phyloP scores from a whole-genome alignment of 768 basidiomycete genomes.

The Tylopilus plumbeoviolaceoides region DNA sequence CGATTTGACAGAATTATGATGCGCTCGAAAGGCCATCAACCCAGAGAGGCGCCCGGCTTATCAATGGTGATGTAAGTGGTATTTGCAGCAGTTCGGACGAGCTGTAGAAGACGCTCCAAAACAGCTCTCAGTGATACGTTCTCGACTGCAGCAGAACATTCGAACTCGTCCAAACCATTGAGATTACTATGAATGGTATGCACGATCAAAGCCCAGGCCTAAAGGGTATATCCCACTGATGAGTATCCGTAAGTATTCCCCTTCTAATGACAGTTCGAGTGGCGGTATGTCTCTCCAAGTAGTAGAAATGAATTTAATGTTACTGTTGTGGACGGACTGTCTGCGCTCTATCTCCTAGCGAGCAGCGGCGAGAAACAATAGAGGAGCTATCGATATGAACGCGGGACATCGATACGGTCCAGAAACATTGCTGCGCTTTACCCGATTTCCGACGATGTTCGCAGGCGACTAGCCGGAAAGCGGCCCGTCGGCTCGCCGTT shows the following conservation, averaged over 20 bases:
- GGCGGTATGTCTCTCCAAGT: background rate
- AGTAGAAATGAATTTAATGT: constrained; percentile 10
- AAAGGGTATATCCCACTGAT: constrained; percentile 3
- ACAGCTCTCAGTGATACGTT: background rate
- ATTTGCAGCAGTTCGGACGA: background rate
- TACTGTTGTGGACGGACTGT: constrained; percentile 9
- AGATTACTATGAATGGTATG: constrained; percentile 9
- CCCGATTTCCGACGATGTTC: background rate
- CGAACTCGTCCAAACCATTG: background rate
- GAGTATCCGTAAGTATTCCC: constrained; percentile 7
- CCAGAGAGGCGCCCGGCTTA: background rate
- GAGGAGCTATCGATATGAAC: constrained; percentile 36
- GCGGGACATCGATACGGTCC: constrained; percentile 17
- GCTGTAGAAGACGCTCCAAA: background rate
- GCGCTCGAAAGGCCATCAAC: background rate
- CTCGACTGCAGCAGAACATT: background rate
- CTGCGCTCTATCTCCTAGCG: constrained; percentile 13
- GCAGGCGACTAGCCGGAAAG: constrained; percentile 12
- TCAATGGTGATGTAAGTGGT: background rate
- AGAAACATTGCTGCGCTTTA: background rate
- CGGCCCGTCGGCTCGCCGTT: constrained; percentile 1
- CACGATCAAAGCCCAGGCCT: constrained; percentile 7
- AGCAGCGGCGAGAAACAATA: constrained; percentile 41
- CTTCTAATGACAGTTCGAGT: constrained; percentile 4
- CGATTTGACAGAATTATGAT: background rate